These are phyloP conservation scores for Albugo laibachii DNA, from an alignment of 352 stramenopile species.

Conservation along the genomic window DNA sequence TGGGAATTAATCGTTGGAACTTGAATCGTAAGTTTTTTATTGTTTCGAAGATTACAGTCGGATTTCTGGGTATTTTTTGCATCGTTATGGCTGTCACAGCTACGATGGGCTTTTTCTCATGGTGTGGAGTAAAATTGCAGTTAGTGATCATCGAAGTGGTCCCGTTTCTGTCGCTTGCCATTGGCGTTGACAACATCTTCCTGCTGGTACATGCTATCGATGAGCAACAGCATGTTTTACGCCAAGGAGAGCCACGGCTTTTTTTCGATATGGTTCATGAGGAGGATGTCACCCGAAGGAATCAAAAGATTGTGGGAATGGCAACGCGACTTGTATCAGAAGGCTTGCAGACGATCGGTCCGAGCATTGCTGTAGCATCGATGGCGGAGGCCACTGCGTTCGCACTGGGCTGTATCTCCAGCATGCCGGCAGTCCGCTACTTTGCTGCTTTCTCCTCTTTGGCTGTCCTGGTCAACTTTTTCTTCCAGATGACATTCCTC, in stretches of 20 bases:
- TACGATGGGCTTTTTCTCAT: slow-evolving; percentile 49
- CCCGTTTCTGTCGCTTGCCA: slow-evolving; percentile 37
- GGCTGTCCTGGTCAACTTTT: slow-evolving; percentile 26
- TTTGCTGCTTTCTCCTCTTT: slow-evolving; percentile 29
- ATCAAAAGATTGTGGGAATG: slow-evolving; percentile 7
- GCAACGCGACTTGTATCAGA: slow-evolving; percentile 23
- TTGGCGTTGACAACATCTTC: slow-evolving; percentile 57
- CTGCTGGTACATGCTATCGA: slow-evolving; percentile 34
- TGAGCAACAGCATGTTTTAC: slow-evolving; percentile 22
- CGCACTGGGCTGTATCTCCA: slow-evolving; percentile 26
- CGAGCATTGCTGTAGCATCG: slow-evolving; percentile 32
- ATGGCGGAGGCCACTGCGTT: slow-evolving; percentile 26
- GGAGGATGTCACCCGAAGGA: not conserved
- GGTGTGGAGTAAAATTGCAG: slow-evolving; percentile 35
- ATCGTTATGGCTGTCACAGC: slow-evolving; percentile 35
- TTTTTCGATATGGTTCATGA: slow-evolving; percentile 9
- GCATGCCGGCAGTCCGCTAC: slow-evolving; percentile 42
- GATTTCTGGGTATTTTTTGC: slow-evolving; percentile 38
- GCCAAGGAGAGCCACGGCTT: slow-evolving; percentile 20
- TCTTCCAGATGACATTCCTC: slow-evolving; percentile 47
- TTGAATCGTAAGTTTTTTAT: slow-evolving; percentile 26
- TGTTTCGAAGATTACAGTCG: slow-evolving; percentile 36
- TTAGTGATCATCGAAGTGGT: slow-evolving; percentile 47
- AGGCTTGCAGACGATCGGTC: slow-evolving; percentile 29
- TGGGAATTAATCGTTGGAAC: slow-evolving; percentile 46